A percentile compares a stretch with the other conserved stretches of the same genome.
These are phyloP conservation scores for Alternaria conjuncta DNA, from an alignment of 2,329 filamentous ascomycete species.

Conservation along the genomic window DNA sequence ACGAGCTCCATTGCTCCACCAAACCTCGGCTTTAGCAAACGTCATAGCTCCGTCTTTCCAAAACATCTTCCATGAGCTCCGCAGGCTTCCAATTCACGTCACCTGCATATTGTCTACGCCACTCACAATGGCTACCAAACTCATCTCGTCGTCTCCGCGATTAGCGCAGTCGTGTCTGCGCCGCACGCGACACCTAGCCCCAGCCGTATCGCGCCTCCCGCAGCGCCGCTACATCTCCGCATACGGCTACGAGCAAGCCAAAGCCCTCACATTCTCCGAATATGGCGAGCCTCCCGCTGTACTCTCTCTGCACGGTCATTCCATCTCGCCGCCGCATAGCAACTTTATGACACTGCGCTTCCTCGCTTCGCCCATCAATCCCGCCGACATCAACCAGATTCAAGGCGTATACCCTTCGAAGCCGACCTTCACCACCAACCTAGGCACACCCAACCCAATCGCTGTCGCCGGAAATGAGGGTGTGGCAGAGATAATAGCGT, in stretches of 20 bases:
- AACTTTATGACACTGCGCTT: slow-evolving; percentile 79
- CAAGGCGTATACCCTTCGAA: slow-evolving; percentile 94
- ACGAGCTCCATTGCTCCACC: slow-evolving; percentile 14
- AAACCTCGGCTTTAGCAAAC: slow-evolving; percentile 32
- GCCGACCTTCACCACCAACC: slow-evolving; percentile 74
- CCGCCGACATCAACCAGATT: slow-evolving; percentile 96
- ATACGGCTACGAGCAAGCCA: slow-evolving; percentile 85
- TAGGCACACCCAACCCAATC: slow-evolving; percentile 78
- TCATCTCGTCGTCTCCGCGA: slow-evolving; percentile 24
- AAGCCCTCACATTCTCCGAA: slow-evolving; percentile 77
- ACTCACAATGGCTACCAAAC: slow-evolving; percentile 35
- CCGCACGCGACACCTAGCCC: slow-evolving; percentile 12
- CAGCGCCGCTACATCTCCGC: slow-evolving; percentile 58
- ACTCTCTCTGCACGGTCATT: slow-evolving; percentile 73
- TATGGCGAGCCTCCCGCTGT: slow-evolving; percentile 79
- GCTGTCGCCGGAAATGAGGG: slow-evolving; percentile 90
- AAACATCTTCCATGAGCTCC: slow-evolving; percentile 8
- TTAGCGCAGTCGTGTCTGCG: slow-evolving; percentile 30
- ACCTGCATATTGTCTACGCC: slow-evolving; percentile 2
- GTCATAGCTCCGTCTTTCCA: slow-evolving; percentile 35
- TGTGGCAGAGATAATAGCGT: slow-evolving; percentile 83
- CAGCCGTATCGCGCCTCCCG: slow-evolving; percentile 9
- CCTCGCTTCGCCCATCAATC: slow-evolving; percentile 92
- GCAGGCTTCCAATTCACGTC: slow-evolving; percentile 8
- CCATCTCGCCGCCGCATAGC: slow-evolving; percentile 76